phyloP scores from a whole-genome alignment of 805 yeast genomes.

The Jamesozyma rosinii region DNA sequence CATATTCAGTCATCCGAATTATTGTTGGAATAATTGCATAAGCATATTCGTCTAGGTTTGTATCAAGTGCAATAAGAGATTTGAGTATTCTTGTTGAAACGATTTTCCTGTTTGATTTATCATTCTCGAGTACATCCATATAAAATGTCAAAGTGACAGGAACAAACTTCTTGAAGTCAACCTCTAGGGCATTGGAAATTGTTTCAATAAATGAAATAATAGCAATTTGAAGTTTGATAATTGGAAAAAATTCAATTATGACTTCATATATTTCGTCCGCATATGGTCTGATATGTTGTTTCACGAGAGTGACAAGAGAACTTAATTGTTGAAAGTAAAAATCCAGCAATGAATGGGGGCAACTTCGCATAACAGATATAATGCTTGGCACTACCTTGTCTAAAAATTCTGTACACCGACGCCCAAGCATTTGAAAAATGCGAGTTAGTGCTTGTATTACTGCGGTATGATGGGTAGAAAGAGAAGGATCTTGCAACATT shows the following conservation, averaged over 20 bases:
- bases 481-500: conserved; percentile 73
- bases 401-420: conserved; percentile 81
- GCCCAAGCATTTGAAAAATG: conserved; percentile 80
- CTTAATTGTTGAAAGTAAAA: conserved; percentile 85
- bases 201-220: conserved; percentile 75
- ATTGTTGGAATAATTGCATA: conserved; percentile 83
- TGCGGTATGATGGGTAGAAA: conserved; percentile 78
- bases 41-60: conserved; percentile 78
- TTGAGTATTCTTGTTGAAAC: conserved; percentile 67
- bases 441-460: conserved; percentile 91
- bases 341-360: conserved; percentile 71
- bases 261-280: conserved; percentile 65
- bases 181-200: conserved; percentile 76
- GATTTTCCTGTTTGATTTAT: conserved; percentile 48
- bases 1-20: conserved; percentile 69
- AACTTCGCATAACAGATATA: conserved; percentile 70
- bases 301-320: conserved; percentile 68
- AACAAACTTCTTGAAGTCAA: conserved; percentile 80
- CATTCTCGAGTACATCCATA: conserved; percentile 67
- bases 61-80: conserved; percentile 78
- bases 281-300: conserved; percentile 81
- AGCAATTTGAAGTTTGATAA: conserved; percentile 60
- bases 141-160: conserved; percentile 70
- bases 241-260: conserved; percentile 62
- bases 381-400: conserved; percentile 85